Evolutionary conservation across 805 yeast genomes (phyloP).

Genomic region (Teunomyces funiuensis): DNA sequence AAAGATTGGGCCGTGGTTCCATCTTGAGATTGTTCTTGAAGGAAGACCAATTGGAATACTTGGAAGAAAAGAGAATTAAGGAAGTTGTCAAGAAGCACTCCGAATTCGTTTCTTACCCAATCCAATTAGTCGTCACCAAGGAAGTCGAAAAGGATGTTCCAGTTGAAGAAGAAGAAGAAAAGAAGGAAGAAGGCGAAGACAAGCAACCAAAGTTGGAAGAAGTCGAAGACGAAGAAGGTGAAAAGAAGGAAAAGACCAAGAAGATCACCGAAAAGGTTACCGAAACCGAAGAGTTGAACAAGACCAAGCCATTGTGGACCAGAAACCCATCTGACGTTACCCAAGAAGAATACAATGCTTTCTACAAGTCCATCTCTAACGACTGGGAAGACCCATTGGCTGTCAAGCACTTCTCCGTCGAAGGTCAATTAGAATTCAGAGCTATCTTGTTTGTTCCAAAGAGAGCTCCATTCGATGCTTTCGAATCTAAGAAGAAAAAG

Average conservation of each 20-base stretch:
- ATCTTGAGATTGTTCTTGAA: slow-evolving; percentile 92
- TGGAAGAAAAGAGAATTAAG: slow-evolving; percentile 99
- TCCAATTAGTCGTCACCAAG: slow-evolving; percentile 96
- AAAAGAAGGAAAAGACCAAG: slow-evolving; percentile 75
- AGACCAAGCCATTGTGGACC: slow-evolving; percentile 99
- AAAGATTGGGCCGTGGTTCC: slow-evolving; percentile 92
- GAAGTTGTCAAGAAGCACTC: slow-evolving; percentile 99
- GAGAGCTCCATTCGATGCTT: slow-evolving; percentile 98
- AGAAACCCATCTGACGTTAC: slow-evolving; percentile 97
- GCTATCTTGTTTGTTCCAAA: slow-evolving; percentile 97
- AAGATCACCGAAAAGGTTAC: slow-evolving; percentile 89
- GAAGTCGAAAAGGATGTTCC: slow-evolving; percentile 98
- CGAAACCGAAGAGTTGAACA: slow-evolving; percentile 97
- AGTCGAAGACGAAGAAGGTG: slow-evolving; percentile 64
- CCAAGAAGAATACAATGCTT: slow-evolving; percentile 97
- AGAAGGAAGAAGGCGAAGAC: slow-evolving; percentile 47
- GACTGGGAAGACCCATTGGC: slow-evolving; percentile 99
- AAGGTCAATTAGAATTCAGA: slow-evolving; percentile 99
- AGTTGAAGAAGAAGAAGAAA: slow-evolving; percentile 63
- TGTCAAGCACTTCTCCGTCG: slow-evolving; percentile 98
- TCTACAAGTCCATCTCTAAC: slow-evolving; percentile 98
- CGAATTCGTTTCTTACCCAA: slow-evolving; percentile 98
- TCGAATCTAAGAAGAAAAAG: slow-evolving; percentile 99
- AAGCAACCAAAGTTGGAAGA: slow-evolving; percentile 76
- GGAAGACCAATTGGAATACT: slow-evolving; percentile 98